Percentiles rank a stretch among this genome's conserved stretches.
Evolutionary conservation across 805 yeast species (phyloP).

Genomic region (Saccharomyces eubayanus): DNA sequence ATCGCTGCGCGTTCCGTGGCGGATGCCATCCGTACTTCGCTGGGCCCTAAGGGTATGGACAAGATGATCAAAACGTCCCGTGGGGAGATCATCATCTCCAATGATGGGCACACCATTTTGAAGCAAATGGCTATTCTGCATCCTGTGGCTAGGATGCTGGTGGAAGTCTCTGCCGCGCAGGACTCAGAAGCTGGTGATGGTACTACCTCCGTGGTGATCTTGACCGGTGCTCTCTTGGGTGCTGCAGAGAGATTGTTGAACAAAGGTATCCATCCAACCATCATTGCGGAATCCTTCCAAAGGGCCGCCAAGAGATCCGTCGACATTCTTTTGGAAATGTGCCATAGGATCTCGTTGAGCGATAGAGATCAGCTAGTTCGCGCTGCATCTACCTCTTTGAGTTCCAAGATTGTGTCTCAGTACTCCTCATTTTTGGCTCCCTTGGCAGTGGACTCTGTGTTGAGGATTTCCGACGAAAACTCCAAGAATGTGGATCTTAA

Average conservation of each 20-base stretch:
- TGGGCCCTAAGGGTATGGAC: slow-evolving; percentile 99
- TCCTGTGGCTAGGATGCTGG: slow-evolving; percentile 98
- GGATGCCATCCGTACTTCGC: slow-evolving; percentile 87
- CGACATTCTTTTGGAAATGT: slow-evolving; percentile 76
- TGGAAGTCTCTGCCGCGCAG: slow-evolving; percentile 94
- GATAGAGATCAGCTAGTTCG: slow-evolving; percentile 79
- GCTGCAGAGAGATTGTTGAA: slow-evolving; percentile 88
- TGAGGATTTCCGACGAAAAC: slow-evolving; percentile 57
- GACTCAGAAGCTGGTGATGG: slow-evolving; percentile 99
- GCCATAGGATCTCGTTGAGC: slow-evolving; percentile 63
- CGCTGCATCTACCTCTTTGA: slow-evolving; percentile 91
- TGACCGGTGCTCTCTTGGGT: slow-evolving; percentile 87
- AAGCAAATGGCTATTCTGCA: slow-evolving; percentile 97
- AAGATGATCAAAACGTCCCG: slow-evolving; percentile 92
- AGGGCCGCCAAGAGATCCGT: slow-evolving; percentile 79
- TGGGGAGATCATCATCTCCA: slow-evolving; percentile 90
- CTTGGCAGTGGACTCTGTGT: slow-evolving; percentile 86
- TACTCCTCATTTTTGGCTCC: slow-evolving; percentile 82
- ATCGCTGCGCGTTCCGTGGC: slow-evolving; percentile 91
- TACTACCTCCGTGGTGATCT: slow-evolving; percentile 92
- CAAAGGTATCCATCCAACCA: slow-evolving; percentile 91
- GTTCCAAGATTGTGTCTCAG: slow-evolving; percentile 93
- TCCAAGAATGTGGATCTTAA: slow-evolving; percentile 70
- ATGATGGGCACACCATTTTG: slow-evolving; percentile 95
- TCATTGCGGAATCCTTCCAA: slow-evolving; percentile 88